Evolutionary conservation across 345 rosid species (phyloP), one percentile per base, ranked within the genome.

Genomic region (Arabidopsis arenosa): DNA sequence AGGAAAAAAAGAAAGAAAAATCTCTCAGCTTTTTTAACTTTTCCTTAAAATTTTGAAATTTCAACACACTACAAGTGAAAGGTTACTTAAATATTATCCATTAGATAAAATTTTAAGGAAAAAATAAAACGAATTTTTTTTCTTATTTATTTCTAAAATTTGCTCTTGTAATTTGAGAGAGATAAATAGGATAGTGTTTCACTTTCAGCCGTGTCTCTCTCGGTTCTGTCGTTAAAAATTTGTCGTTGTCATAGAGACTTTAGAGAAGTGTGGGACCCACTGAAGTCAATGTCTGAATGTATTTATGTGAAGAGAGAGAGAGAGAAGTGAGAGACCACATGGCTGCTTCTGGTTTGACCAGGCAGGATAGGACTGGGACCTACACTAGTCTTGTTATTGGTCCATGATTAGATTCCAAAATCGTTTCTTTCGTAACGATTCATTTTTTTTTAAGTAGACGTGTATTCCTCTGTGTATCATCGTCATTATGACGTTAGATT

Each of bases 261-360:
- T 76, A 45, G 10, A 76, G 39, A 57, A 17, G 7, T 51, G 56
- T 51, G 68, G 81, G 81, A 51, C 81, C 81, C 77, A 78, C 17
- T 2, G 3, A 72, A 78, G 81, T 78, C 77, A 66, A 65, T 59
- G 66, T 70, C 61, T 70, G 61, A 17, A 12, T 62, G 58, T 68
- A 26, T 26, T 63, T 33, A 54, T 63, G 30, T 6, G 26, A 30
- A 45, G 1, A 11, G 13, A 44, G 6, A 44, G 6, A 28, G 14
- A 39, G 15, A 23, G 48, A 14, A 66, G 49, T 45, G 51, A 28
- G 11, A 60, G 75, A 56, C 76, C 81, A 78, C 77, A 59, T 78
- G 81, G 81, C 73, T 40, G 69, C 73, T 58, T 57, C 73, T 78
- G 0, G 73, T 57, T 72, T 72, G 81, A 72, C 73, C 68, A 78